Conservation (phyloP, 805 yeast genomes). For the Ogataea salicorniae region DNA sequence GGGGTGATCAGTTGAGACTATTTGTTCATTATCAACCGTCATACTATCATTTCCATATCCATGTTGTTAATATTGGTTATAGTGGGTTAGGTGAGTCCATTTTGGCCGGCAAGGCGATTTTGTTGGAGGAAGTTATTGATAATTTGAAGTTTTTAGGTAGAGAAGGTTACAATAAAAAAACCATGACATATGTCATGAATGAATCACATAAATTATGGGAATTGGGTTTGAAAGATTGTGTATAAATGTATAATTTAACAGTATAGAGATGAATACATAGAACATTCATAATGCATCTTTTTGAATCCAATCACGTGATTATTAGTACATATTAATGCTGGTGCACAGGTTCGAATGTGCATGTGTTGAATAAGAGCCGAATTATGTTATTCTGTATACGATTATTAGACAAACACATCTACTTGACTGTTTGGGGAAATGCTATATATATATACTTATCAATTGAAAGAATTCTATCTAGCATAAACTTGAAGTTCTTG, state of each 20-base stretch:
- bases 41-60: slow-evolving; percentile 92
- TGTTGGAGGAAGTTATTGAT: slow-evolving; percentile 78
- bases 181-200: slow-evolving; percentile 62
- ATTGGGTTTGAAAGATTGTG: slow-evolving; percentile 21
- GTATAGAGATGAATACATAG: neutral
- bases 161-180: slow-evolving; percentile 53
- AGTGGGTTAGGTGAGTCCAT: slow-evolving; percentile 66
- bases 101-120: slow-evolving; percentile 72
- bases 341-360: no score
- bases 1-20: slow-evolving; percentile 56
- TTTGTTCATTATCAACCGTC: slow-evolving; percentile 95
- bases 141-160: slow-evolving; percentile 49
- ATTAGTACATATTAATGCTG: no score
- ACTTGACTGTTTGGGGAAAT: no score
- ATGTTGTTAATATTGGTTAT: slow-evolving; percentile 70
- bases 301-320: no score
- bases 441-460: no score
- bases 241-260: neutral
- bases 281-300: neutral
- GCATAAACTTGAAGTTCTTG: no score
- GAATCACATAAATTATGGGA: slow-evolving; percentile 77
- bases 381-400: no score
- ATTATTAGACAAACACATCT: no score
- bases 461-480: no score
- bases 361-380: no score